Conservation (phyloP, 2,329 filamentous ascomycete species). For the Scytalidium sp. region DNA sequence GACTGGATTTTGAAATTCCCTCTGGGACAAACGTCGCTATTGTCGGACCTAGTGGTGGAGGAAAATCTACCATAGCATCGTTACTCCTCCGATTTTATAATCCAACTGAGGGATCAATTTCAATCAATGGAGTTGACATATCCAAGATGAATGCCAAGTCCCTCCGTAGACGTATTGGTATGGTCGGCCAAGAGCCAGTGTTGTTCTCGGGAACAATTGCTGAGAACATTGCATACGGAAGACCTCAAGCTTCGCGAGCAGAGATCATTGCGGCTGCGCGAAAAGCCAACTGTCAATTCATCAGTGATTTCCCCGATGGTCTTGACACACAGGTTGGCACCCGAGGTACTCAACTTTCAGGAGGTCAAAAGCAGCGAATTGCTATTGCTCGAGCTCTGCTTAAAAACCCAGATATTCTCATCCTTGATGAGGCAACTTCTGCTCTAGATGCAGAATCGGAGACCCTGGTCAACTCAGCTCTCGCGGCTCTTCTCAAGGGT, state of each 20-base stretch:
- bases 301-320: slow-evolving; percentile 93
- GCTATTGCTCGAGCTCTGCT: slow-evolving; percentile 93
- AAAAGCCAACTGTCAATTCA: slow-evolving; percentile 94
- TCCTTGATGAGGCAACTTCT: slow-evolving; percentile 94
- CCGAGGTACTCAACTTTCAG: slow-evolving; percentile 87
- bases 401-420: slow-evolving; percentile 94
- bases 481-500: slow-evolving; percentile 75
- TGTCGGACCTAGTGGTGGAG: slow-evolving; percentile 91
- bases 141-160: slow-evolving; percentile 89
- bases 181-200: slow-evolving; percentile 94
- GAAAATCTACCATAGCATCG: slow-evolving; percentile 94
- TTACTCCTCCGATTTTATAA: slow-evolving; percentile 89
- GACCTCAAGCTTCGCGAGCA: slow-evolving; percentile 69
- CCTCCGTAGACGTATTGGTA: slow-evolving; percentile 84
- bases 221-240: slow-evolving; percentile 90
- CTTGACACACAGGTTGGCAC: slow-evolving; percentile 92
- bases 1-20: slow-evolving; percentile 85
- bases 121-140: slow-evolving; percentile 82
- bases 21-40: slow-evolving; percentile 94
- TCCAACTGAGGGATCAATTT: slow-evolving; percentile 72
- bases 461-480: slow-evolving; percentile 89
- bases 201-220: slow-evolving; percentile 83
- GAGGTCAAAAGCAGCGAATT: slow-evolving; percentile 96
- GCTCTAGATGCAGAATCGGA: slow-evolving; percentile 96
- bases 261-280: slow-evolving; percentile 86